Evolutionary conservation across 176 grass and related monocot genomes (phyloP).

Genomic region (Alopecurus myosuroides): DNA sequence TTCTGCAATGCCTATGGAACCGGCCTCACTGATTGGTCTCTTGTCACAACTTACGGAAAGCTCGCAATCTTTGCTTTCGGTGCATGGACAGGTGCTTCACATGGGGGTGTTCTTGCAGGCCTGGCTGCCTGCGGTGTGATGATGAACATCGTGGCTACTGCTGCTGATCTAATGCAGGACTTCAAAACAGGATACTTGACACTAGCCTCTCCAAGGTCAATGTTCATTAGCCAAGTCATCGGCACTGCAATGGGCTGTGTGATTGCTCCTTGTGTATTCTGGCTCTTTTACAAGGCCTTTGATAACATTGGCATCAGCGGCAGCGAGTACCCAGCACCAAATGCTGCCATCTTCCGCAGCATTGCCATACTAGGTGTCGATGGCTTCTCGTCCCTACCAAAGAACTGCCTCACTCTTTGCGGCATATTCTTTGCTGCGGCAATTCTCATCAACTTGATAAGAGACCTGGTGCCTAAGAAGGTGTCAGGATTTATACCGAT

Average conservation of each 20-base stretch:
- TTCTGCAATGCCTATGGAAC: slow-evolving; percentile 35
- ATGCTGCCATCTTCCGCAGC: slow-evolving; percentile 19
- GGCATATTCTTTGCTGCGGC: slow-evolving; percentile 5
- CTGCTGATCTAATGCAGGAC: slow-evolving; percentile 32
- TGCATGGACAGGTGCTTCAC: slow-evolving; percentile 17
- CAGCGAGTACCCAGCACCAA: slow-evolving; percentile 25
- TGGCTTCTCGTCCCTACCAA: slow-evolving; percentile 28
- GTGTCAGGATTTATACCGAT: slow-evolving; percentile 21
- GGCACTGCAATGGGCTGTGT: slow-evolving; percentile 31
- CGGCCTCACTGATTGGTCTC: slow-evolving; percentile 38
- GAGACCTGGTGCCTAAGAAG: slow-evolving; percentile 22
- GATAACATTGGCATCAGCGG: background rate
- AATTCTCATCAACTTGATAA: slow-evolving; percentile 20
- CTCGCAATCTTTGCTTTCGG: slow-evolving; percentile 25
- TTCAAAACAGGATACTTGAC: slow-evolving; percentile 32
- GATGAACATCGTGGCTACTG: slow-evolving; percentile 29
- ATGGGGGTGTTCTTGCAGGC: slow-evolving; percentile 24
- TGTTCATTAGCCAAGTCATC: slow-evolving; percentile 33
- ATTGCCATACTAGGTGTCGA: slow-evolving; percentile 19
- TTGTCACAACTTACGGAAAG: slow-evolving; percentile 26
- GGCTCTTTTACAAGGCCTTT: slow-evolving; percentile 33
- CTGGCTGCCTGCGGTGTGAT: slow-evolving; percentile 29
- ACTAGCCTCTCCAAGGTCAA: slow-evolving; percentile 30
- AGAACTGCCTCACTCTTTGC: slow-evolving; percentile 18
- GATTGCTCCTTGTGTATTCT: slow-evolving; percentile 29